These are phyloP conservation scores for Physcomitrium patens DNA, from an alignment of 225 moss, liverwort and hornwort genomes.

Conservation along the genomic window DNA sequence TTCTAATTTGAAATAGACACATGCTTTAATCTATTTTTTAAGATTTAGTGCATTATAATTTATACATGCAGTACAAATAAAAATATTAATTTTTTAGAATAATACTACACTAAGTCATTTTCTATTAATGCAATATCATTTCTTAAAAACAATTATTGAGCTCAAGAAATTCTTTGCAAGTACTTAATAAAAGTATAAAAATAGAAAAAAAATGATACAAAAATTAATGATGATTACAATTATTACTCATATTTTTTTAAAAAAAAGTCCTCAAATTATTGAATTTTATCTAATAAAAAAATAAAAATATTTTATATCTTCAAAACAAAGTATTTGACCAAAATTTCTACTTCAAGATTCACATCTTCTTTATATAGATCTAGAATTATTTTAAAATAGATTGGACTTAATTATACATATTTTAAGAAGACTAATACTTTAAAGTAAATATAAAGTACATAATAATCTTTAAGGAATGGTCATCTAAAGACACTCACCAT, in stretches of 20 bases:
- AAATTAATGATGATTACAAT: not conserved
- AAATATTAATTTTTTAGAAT: not conserved
- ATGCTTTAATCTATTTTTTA: too few species aligned
- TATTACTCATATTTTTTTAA: not conserved
- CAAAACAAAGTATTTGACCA: slow-evolving; percentile 1
- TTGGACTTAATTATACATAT: not conserved
- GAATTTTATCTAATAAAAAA: not conserved
- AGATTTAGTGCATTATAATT: too few species aligned
- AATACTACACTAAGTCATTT: not conserved
- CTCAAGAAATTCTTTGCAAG: slow-evolving; percentile 6
- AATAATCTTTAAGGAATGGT: not conserved
- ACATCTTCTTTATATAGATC: not conserved
- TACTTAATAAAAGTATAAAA: not conserved
- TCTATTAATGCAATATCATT: not conserved
- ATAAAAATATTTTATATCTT: slow-evolving; percentile 7
- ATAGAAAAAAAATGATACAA: slow-evolving; percentile 1
- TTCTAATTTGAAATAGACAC: too few species aligned
- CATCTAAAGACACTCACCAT: not conserved
- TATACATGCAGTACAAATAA: not conserved
- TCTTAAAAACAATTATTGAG: not conserved
- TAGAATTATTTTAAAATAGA: not conserved
- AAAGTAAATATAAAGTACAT: not conserved
- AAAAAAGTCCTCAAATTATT: not conserved
- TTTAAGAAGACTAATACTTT: not conserved
- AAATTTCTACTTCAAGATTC: not conserved